phyloP scores from a whole-genome alignment of 495 filamentous ascomycete species.

The Mytilinidion resinicola region DNA sequence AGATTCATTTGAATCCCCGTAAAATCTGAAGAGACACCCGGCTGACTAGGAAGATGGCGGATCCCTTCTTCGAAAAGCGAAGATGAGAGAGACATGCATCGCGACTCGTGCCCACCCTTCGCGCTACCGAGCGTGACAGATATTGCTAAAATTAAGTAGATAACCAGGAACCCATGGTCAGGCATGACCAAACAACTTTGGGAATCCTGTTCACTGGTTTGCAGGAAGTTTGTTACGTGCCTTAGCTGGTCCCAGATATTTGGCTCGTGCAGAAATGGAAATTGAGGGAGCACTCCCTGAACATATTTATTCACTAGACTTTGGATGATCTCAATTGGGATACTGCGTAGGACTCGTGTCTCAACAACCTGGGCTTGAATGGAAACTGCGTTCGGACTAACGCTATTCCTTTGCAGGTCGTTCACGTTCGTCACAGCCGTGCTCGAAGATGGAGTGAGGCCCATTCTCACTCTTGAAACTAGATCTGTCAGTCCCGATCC shows the following conservation, averaged over 20 bases:
- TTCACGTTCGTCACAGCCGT: neutral
- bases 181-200: neutral
- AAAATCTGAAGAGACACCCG: slow-evolving; percentile 2
- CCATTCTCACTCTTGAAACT: slow-evolving; percentile 7
- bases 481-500: slow-evolving; percentile 10
- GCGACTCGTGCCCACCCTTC: slow-evolving; percentile 10
- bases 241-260: neutral
- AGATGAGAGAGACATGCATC: slow-evolving; percentile 7
- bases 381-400: too few species aligned
- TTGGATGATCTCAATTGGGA: slow-evolving; percentile 3
- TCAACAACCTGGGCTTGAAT: neutral
- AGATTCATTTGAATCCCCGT: slow-evolving; percentile 6
- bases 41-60: slow-evolving; percentile 5
- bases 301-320: slow-evolving; percentile 3
- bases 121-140: slow-evolving; percentile 8
- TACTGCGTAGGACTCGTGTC: neutral
- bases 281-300: slow-evolving; percentile 7
- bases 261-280: slow-evolving; percentile 9
- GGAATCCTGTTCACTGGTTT: neutral
- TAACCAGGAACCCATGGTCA: slow-evolving; percentile 3
- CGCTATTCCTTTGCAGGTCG: slow-evolving; percentile 1
- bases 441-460: slow-evolving; percentile 7
- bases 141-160: slow-evolving; percentile 8
- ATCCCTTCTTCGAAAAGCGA: slow-evolving; percentile 13
- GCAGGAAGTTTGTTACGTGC: neutral